Base-by-base conservation (phyloP, 495 filamentous ascomycete species). In the Aspergillus bertholletiae region DNA sequence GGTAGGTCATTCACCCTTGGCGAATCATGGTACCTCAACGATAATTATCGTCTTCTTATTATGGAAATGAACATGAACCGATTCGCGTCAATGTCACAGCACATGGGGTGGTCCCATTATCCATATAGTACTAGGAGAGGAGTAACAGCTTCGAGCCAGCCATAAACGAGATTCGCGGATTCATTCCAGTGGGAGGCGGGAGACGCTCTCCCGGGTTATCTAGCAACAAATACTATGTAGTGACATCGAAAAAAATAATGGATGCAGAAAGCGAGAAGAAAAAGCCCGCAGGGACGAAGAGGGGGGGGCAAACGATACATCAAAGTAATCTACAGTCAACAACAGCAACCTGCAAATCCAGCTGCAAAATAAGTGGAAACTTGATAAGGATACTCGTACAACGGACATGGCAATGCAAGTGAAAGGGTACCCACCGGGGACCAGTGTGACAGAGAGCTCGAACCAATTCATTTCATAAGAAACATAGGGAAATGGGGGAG, bases 311-410 rank as follows among this genome's bases (percentile, higher is more conserved):
- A 32, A 32, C 9, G 8, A 28, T 52, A 56, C 44, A 65, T n/a
- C 37, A 57, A 53, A 59, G 59, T 70, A 71, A 68, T 69, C 49
- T 69, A 72, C 67, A 72, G 15, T n/a, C 12, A n/a, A 37, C 12
- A n/a, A 37, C 13, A 15, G 13, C 34, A 37, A 37, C 12, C 34
- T n/a, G 34, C 13, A 37, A 37, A 37, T 15, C 34, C 34, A 37
- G 34, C 34, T 37, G 34, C 34, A 37, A 37, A 15, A 37, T 12
- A n/a, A 15, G 34, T 37, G 17, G 34, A 37, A 37, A 37, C 34
- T n/a, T 11, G 34, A 37, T 37, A 37, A n/a, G n/a, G n/a, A 37
- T 37, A 37, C 34, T 37, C 34, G 17, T 37, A 37, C 34, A 37
- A 37, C 34, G 13, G 17, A 46, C 26, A 26, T 21, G 17, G 46